These are phyloP conservation scores for Leccinellum rugosiceps DNA, from an alignment of 768 basidiomycete species.

Conservation along the genomic window DNA sequence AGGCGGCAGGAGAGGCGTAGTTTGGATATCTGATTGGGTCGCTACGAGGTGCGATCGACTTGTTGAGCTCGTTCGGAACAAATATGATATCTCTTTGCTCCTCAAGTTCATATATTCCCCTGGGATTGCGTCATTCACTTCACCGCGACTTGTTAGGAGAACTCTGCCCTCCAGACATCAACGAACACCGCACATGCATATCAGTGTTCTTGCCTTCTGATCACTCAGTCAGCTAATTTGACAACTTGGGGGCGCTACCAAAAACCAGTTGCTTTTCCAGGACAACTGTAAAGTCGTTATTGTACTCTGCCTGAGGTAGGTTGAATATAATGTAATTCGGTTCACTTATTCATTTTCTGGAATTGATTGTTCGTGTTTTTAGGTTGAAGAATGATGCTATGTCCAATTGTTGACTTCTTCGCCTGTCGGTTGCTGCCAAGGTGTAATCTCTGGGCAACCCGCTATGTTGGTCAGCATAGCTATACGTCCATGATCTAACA, in stretches of 20 bases:
- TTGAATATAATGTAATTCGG: not conserved
- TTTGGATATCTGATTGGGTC: not conserved
- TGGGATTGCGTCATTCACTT: not conserved
- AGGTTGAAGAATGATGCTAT: not conserved
- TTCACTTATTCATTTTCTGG: not conserved
- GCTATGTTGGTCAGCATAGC: not conserved
- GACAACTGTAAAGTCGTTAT: not conserved
- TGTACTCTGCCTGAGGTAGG: not conserved
- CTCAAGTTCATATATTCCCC: not conserved
- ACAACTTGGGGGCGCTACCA: not conserved
- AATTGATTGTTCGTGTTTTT: not conserved
- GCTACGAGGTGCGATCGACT: conserved; percentile 13
- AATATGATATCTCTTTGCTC: conserved; percentile 3
- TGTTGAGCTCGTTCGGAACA: conserved; percentile 4
- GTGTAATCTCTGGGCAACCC: too few species aligned
- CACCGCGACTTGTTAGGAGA: not conserved
- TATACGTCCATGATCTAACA: not conserved
- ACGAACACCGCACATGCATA: not conserved
- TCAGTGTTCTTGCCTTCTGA: not conserved
- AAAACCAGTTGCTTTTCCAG: not conserved
- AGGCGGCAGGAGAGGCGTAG: conserved; percentile 37
- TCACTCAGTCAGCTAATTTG: not conserved
- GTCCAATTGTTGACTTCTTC: too few species aligned
- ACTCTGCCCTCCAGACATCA: not conserved
- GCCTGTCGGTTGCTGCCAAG: too few species aligned